Evolutionary conservation across 2,329 filamentous ascomycete genomes (phyloP), one percentile per base, ranked within the genome.

Genomic region (Aspergillus sp.): DNA sequence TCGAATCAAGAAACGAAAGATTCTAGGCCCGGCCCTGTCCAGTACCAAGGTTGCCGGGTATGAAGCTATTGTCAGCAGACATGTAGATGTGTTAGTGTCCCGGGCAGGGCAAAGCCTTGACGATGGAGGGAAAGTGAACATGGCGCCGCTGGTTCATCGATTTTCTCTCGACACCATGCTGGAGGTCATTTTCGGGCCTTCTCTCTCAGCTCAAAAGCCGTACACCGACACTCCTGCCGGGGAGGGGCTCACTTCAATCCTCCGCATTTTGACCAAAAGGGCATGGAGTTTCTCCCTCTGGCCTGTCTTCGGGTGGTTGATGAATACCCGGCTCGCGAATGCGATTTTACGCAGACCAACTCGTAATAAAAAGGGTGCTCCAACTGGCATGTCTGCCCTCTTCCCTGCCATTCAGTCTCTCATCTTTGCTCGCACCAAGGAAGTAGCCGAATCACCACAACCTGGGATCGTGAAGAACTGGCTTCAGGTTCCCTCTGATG

Each of bases 231-330:
- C 38, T 9, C 37, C 42, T 4, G 28, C 37, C 11, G 46, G 42
- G 3, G 40, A 33, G 5, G 39, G 35, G 5, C 34, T 54, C 13
- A 36, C 39, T n/a, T 31, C 38, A 8, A 32, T 27, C n/a, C 13
- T 54, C 27, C 48, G 45, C 27, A 34, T 19, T n/a, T 34, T 45
- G 27, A 40, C 32, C 32, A 54, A 47, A 38, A 44, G 41, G 40
- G 46, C 50, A 8, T 53, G 52, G 50, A 45, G 46, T 12, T 49
- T 33, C 31, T 51, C 50, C 1, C 39, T 54, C 11, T 43, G 49
- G 34, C 52, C 52, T 1, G 11, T 33, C 2, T 49, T 47, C 35
- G 48, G 50, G 8, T 45, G 52, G 50, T n/a, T 50, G 7, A 46
- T 53, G 50, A 51, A 48, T 19, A 44, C 33, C 10, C 50, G 40